phyloP scores from a whole-genome alignment of 2,329 filamentous ascomycete species.

The Stemphylium vesicarium region DNA sequence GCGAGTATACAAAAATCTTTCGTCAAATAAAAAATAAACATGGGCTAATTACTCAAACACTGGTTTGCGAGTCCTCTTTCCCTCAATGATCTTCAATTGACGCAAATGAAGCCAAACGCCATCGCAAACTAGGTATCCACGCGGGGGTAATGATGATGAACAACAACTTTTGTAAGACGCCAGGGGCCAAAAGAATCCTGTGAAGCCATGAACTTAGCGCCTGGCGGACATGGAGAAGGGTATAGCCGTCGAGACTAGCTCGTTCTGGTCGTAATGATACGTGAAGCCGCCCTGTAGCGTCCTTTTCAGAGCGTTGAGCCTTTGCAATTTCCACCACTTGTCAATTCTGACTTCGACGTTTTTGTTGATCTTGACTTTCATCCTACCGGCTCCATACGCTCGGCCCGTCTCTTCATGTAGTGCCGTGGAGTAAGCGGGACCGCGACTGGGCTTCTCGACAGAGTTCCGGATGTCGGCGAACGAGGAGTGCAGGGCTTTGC shows the following conservation, averaged over 20 bases:
- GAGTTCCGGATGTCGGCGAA: constrained; percentile 71
- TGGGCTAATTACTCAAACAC: background rate
- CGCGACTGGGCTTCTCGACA: constrained; percentile 69
- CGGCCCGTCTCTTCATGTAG: constrained; percentile 65
- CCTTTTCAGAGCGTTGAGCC: constrained; percentile 66
- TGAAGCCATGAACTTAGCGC: constrained; percentile 8
- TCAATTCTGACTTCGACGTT: constrained; percentile 69
- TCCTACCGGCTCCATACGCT: constrained; percentile 64
- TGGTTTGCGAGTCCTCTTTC: background rate
- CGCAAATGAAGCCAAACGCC: constrained; percentile 6
- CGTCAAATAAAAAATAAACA: background rate
- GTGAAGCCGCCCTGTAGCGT: constrained; percentile 58
- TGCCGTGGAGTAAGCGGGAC: constrained; percentile 70
- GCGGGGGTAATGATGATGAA: background rate
- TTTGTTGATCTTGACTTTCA: constrained; percentile 64
- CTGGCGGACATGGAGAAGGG: constrained; percentile 38
- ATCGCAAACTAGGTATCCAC: constrained; percentile 10
- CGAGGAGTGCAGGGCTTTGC: constrained; percentile 68
- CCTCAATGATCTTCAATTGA: background rate
- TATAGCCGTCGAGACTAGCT: constrained; percentile 40
- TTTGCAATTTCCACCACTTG: constrained; percentile 75
- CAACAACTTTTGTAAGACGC: background rate
- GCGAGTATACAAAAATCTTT: background rate
- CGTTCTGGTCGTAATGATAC: constrained; percentile 48
- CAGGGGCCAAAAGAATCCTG: background rate